Base-by-base conservation (phyloP, 805 yeast genomes). In the Wickerhamomyces sydowiorum region DNA sequence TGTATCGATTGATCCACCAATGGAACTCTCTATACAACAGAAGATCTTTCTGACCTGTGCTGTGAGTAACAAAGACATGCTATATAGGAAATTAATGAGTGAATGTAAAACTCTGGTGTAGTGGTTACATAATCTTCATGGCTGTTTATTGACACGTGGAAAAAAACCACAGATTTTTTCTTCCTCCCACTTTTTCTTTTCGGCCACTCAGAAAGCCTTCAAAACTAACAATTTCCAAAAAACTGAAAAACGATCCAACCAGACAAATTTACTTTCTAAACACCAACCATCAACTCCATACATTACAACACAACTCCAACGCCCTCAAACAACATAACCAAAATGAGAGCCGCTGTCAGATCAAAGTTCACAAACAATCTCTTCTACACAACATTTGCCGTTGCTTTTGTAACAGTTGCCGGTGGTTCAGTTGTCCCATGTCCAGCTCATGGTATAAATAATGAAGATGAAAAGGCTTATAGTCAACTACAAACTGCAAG, bases 321-420 rank as follows among this genome's bases (percentile, higher is more conserved):
- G n/a, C n/a, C n/a, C n/a, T 15, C n/a, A 29, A n/a, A 29, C 32
- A 29, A 29, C 15, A 27, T 19, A 21, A 19, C 10, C 29, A 52
- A 20, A 34, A 69, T 76, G 65, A 74, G 69, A 64, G 80, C 81
- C 5, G 68, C 77, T 5, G 75, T 73, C 33, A 70, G 81, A 56
- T 72, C 69, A 51, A 68, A 64, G 51, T 62, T 78, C 41, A 75
- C 81, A 9, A 67, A 73, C 48, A 73, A 74, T 37, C 53, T 79
- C 45, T 79, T 78, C 61, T 64, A 73, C 44, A 72, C 82, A 21
- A 78, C 86, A 7, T 78, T 78, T 52, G 77, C 81, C 10, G 73
- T 78, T n/a, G 78, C 82, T 36, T 75, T 78, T 37, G 54, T 65
- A 19, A 65, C 71, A 3, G 74, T 69, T 13, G 70, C 72, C 1